A percentile compares a stretch with the other conserved stretches of the same genome.
These are phyloP conservation scores for Suhomyces coccinellae DNA, from an alignment of 1,139 yeast genomes.

Conservation along the genomic window DNA sequence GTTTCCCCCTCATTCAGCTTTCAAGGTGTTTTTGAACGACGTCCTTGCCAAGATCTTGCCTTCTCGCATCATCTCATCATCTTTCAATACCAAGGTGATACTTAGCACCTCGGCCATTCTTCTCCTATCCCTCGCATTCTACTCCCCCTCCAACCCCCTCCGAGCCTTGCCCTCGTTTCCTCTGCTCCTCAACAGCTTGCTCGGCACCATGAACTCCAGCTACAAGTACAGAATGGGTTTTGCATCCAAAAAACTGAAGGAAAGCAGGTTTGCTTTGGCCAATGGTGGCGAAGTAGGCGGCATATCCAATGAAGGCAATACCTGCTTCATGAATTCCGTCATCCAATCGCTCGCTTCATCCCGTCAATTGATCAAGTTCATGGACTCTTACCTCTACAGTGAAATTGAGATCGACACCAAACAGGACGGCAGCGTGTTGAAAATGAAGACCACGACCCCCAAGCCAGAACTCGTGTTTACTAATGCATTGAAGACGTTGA, in stretches of 20 bases:
- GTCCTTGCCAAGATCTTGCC: slow-evolving; percentile 1
- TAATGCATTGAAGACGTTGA: slow-evolving; percentile 47
- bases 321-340: slow-evolving; percentile 92
- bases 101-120: slow-evolving; percentile 13
- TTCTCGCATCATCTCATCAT: slow-evolving; percentile 3
- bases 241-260: slow-evolving; percentile 22
- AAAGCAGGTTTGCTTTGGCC: slow-evolving; percentile 41
- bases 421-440: slow-evolving; percentile 21
- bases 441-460: slow-evolving; percentile 33
- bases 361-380: slow-evolving; percentile 55
- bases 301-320: slow-evolving; percentile 83
- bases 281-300: slow-evolving; percentile 84
- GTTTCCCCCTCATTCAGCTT: neutral
- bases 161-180: slow-evolving; percentile 6
- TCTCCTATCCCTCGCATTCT: slow-evolving; percentile 6
- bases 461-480: slow-evolving; percentile 49
- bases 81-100: slow-evolving; percentile 1
- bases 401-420: slow-evolving; percentile 22
- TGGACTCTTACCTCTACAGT: slow-evolving; percentile 45
- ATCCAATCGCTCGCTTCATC: slow-evolving; percentile 83
- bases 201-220: slow-evolving; percentile 15
- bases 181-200: slow-evolving; percentile 5
- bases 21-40: slow-evolving; percentile 4
- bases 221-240: slow-evolving; percentile 14
- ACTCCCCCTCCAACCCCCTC: slow-evolving; percentile 2